Base-by-base conservation (phyloP, 768 basidiomycete genomes). In the Amylocystis lapponica region DNA sequence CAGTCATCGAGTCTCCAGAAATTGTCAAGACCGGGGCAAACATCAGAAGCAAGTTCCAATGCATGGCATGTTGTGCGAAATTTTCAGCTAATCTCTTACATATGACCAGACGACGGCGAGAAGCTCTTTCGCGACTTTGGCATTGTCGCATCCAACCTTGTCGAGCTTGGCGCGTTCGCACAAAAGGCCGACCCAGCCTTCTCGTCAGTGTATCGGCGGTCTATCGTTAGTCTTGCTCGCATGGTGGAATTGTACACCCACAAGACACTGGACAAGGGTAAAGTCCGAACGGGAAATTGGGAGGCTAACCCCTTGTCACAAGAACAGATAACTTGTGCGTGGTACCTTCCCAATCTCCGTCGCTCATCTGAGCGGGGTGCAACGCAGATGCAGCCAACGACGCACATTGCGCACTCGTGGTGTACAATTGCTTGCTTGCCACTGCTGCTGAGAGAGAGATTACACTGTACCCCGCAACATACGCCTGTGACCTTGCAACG, bases 311-410 rank as follows among this genome's bases (percentile, higher is more conserved):
- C 53, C 4, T 64, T 76, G 14, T 60, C 58, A 11, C 42, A 47
- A 29, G 50, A 56, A 40, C 75, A 74, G 59, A 43, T 67, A 21
- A 55, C 63, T 46, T 75, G 71, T 71, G 34, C 17, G 59, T 48
- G 12, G 43, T 39, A n/a, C n/a, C n/a, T n/a, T n/a, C n/a, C n/a
- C n/a, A n/a, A 5, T 16, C 16, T 35, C 17, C 11, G 2, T 29
- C 35, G 25, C 12, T 14, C 14, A 13, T 21, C 26, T 27, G 12
- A 20, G 5, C 8, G n/a, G 21, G 20, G 13, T 27, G 14, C 22
- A 27, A 8, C 7, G 3, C 32, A 75, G 74, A 77, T 46, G 75
- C 75, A 2, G 74, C 75, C 0, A 76, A 76, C 47, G 75, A 76
- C 44, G 71, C 67, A 32, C 66, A 76, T 45, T 70, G 66, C 32